Evolutionary conservation across 495 filamentous ascomycete species (phyloP), one percentile per base, ranked within the genome.

Genomic region (Neurospora sp.): DNA sequence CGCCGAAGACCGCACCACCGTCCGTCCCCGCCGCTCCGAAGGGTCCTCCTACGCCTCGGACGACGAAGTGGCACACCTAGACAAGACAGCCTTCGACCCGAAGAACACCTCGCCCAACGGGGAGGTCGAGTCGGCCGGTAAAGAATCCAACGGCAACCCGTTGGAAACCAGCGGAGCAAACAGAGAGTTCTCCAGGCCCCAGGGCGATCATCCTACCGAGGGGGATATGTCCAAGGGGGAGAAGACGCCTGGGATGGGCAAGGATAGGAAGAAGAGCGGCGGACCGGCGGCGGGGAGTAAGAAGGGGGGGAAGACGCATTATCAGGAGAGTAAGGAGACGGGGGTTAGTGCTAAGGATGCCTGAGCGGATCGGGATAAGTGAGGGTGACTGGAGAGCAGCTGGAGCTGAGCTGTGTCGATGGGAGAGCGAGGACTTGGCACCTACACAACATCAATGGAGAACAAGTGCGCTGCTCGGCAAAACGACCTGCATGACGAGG

Each of bases 81-180:
- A 82, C 23, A 79, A 83, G 62, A 81, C 79, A 38, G 79, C 85
- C 41, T 86, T 80, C 77, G 79, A 84, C 73, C 81, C 78, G 2
- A 70, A 76, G 39, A 80, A 80, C 76, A 86, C 84, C 7, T 66
- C 73, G n/a, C 85, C 85, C 6, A 79, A 82, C n/a, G 59, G 70
- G n/a, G 82, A 77, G 72, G 76, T 59, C 69, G 70, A 76, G 5
- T 72, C 75, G 2, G 80, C 80, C 0, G 79, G 62, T 6, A 38
- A 73, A 0, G 77, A 77, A 27, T 76, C 71, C 73, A 78, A 81
- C 41, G 78, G 79, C 11, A 84, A 80, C 75, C 31, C 31, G 1
- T 31, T 31, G 31, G 31, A 31, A 31, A 31, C 31, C 31, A 31
- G 31, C 31, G 31, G 31, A 31, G 31, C 31, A 31, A 31, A 31